These are phyloP conservation scores for Gracilaria caudata DNA, from an alignment of 23 red algal species.

Conservation along the genomic window DNA sequence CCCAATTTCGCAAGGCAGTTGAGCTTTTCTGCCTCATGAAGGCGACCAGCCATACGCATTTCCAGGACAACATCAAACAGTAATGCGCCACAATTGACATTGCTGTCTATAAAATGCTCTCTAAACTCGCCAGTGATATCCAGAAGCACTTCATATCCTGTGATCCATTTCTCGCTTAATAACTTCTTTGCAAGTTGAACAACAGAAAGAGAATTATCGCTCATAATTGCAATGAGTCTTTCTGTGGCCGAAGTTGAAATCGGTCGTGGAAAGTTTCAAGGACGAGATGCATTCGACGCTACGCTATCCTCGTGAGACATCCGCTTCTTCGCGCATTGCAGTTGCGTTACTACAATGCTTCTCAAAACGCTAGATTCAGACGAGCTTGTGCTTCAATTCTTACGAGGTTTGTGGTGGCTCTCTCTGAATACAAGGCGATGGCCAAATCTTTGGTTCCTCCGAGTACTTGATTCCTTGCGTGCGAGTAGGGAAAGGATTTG, in stretches of 20 bases:
- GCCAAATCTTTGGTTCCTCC: background rate
- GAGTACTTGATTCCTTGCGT: background rate
- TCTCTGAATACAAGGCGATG: background rate
- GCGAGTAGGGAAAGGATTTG: background rate
- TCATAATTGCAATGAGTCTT: background rate
- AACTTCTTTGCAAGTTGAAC: slow-evolving; percentile 9
- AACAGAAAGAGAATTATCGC: background rate
- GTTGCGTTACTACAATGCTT: background rate
- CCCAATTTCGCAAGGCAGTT: background rate
- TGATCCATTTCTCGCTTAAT: slow-evolving; percentile 4
- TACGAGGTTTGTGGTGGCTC: no score
- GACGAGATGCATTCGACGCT: background rate
- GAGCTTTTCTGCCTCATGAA: slow-evolving; percentile 12
- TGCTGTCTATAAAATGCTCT: background rate
- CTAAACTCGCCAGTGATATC: slow-evolving; percentile 52
- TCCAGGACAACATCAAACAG: slow-evolving; percentile 31
- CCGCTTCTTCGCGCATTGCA: background rate
- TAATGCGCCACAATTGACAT: background rate
- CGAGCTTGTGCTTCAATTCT: no score
- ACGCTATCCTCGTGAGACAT: background rate
- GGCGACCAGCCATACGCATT: slow-evolving; percentile 26
- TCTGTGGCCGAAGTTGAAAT: background rate
- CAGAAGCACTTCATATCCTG: slow-evolving; percentile 34
- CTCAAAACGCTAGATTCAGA: background rate
- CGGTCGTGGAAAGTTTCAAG: background rate